Percentiles rank a stretch among this genome's conserved stretches.
Evolutionary conservation across 2,329 filamentous ascomycete species (phyloP).

Genomic region (Metarhizium sp.): DNA sequence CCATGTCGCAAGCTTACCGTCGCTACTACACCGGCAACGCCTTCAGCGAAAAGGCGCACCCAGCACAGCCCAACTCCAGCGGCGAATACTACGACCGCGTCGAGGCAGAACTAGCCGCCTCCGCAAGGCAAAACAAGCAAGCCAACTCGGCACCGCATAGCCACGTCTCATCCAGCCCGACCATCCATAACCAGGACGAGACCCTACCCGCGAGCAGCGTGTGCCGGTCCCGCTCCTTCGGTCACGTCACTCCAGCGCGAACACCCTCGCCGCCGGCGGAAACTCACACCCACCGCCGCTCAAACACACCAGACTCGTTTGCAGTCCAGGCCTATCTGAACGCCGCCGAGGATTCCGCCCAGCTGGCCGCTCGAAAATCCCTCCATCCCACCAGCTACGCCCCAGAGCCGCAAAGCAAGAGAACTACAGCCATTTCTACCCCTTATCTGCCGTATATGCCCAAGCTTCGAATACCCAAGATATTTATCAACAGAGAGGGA

Average conservation of each 20-base stretch:
- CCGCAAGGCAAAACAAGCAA: not conserved
- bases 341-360: conserved; percentile 17
- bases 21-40: conserved; percentile 12
- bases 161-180: conserved; percentile 16
- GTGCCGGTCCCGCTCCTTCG: not conserved
- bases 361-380: conserved; percentile 4
- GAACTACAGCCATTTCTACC: conserved; percentile 17
- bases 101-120: conserved; percentile 13
- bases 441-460: conserved; percentile 29
- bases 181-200: not conserved
- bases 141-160: not conserved
- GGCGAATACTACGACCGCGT: conserved; percentile 31
- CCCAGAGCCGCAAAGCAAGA: not conserved
- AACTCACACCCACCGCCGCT: not conserved
- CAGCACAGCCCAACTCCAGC: conserved; percentile 19
- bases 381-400: not conserved
- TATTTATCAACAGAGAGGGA: conserved; percentile 13
- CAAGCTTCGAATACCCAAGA: conserved; percentile 24
- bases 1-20: conserved; percentile 14
- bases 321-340: conserved; percentile 27
- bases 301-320: conserved; percentile 21
- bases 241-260: conserved; percentile 23
- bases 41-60: conserved; percentile 7
- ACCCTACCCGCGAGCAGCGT: not conserved
- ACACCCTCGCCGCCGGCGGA: not conserved